Evolutionary conservation across 129 eudicot species (phyloP).

Genomic region (Chrysanthemum seticuspe): DNA sequence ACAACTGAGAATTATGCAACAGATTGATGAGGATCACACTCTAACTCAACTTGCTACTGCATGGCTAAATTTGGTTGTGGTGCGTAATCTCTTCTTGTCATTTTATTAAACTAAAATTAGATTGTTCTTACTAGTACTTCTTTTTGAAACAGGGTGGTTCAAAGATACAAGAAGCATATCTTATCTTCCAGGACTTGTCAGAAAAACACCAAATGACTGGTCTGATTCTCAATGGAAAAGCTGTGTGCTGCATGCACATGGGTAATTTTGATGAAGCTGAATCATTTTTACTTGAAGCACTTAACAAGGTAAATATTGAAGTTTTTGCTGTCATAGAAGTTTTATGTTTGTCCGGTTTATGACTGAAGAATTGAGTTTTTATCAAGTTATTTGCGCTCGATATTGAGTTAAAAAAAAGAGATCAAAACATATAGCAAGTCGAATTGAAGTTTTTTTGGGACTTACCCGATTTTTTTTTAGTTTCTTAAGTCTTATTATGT

Average conservation of each 20-base stretch:
- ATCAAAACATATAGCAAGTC: too few relatives aligned
- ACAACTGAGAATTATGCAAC: conserved; percentile 88
- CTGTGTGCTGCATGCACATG: conserved; percentile 98
- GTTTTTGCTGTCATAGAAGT: neutral
- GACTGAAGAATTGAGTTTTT: too few relatives aligned
- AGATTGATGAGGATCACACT: conserved; percentile 96
- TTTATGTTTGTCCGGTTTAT: too few relatives aligned
- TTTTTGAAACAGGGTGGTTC: conserved; percentile 80
- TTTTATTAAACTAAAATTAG: conserved; percentile 14
- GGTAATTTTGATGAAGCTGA: conserved; percentile 96
- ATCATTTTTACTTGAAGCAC: conserved; percentile 80
- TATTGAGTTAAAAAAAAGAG: too few relatives aligned
- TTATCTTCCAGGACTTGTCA: conserved; percentile 93
- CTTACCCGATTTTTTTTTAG: too few relatives aligned
- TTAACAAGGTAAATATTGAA: conserved; percentile 62
- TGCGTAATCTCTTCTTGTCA: conserved; percentile 27
- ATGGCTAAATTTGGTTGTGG: conserved; percentile 95
- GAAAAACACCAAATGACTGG: conserved; percentile 87
- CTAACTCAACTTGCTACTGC: conserved; percentile 98
- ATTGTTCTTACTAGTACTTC: conserved; percentile 6
- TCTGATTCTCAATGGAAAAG: conserved; percentile 87
- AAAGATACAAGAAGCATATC: conserved; percentile 97
- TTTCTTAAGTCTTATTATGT: too few relatives aligned
- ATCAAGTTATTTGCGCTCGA: too few relatives aligned
- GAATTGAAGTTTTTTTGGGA: too few relatives aligned